Conservation (phyloP, 495 filamentous ascomycete species). For the Aspergillus steynii region DNA sequence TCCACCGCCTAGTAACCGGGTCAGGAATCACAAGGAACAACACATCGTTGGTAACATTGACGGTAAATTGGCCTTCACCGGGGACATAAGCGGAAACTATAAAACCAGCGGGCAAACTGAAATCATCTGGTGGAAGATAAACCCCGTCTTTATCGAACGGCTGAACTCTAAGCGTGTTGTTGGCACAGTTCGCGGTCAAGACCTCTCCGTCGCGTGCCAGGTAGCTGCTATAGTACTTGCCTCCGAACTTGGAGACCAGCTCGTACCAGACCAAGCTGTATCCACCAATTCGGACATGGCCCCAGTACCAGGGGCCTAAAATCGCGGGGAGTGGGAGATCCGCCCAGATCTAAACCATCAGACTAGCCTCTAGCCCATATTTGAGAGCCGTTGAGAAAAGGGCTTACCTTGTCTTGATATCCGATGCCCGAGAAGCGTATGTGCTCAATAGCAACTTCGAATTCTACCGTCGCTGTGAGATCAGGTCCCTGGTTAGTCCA, state of each 20-base stretch:
- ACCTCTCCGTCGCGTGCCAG: not conserved
- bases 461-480: not conserved
- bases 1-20: too few species aligned
- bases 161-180: not conserved
- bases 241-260: not conserved
- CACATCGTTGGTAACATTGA: not conserved
- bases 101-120: not conserved
- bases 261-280: not conserved
- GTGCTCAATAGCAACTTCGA: not conserved
- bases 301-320: not conserved
- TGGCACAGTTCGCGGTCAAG: not conserved
- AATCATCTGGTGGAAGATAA: not conserved
- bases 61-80: not conserved
- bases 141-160: not conserved
- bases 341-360: not conserved
- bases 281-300: not conserved
- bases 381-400: not conserved
- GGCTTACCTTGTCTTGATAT: not conserved
- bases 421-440: not conserved
- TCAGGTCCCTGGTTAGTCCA: not conserved
- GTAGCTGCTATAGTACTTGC: not conserved
- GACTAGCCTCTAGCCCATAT: too few species aligned
- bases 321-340: not conserved
- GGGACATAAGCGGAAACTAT: not conserved
- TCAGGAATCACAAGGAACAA: not conserved